Base-by-base conservation (phyloP, 768 basidiomycete genomes). In the Trametes cingulata region DNA sequence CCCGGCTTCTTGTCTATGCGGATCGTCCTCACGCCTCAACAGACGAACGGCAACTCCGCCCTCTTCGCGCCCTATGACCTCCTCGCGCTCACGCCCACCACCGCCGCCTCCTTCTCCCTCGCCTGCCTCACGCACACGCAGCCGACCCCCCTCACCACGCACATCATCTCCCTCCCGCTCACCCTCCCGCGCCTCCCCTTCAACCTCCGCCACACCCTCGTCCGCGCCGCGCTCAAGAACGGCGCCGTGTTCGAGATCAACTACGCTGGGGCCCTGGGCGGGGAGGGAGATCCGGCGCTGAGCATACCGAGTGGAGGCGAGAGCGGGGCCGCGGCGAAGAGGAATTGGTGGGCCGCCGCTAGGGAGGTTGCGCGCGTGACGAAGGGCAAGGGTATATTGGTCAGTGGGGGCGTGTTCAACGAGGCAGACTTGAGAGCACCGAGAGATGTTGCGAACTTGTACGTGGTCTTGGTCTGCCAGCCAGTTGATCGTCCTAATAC, bases 331-430 rank as follows among this genome's bases (percentile, higher is more conserved):
- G 72, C 71, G 9, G 82, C 84, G 4, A 90, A 90, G 74, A 75
- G 90, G 40, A 91, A 93, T 64, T 91, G 91, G 92, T 91, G 93
- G 93, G 85, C 88, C 0, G 79, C 84, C 0, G 84, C 90, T 12
- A 77, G 87, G 35, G 93, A 95, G 72, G 76, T 95, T 2, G 79
- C 85, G 17, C 80, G 93, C 1, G 91, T 92, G 1, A 88, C 91
- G 2, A 91, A 91, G 64, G 91, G 92, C 0, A 90, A 86, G 68
- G 87, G 85, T 0, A 69, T 94, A 52, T 69, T 95, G 13, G 76
- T 93, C 7, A 88, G 87, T 60, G 82, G 90, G 1, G 90, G 90
- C 0, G 85, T 83, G 0, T 72, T 80, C n/a, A 73, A 78, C 6
- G 79, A 84, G 43, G 79, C 79, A 15, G 87, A 92, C 70, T 69